Evolutionary conservation across 2,329 filamentous ascomycete genomes (phyloP).

Genomic region (Ophiostoma sp.): DNA sequence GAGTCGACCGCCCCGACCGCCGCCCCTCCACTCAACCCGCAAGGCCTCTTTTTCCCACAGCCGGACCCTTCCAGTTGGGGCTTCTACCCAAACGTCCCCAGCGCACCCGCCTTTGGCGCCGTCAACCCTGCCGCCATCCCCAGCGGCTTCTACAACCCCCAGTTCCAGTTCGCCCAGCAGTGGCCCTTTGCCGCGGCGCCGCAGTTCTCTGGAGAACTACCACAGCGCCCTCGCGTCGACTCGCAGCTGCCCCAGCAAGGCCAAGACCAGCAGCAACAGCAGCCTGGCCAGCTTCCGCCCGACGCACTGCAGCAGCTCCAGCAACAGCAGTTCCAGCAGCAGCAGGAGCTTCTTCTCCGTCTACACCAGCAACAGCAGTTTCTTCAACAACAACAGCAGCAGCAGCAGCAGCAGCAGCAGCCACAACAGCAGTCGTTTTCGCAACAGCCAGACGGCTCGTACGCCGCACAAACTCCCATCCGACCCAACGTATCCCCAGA

Average conservation of each 20-base stretch:
- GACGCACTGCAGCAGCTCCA: constrained; percentile 35
- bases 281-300: constrained; percentile 24
- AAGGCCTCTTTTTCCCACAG: constrained; percentile 21
- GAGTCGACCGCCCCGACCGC: constrained; percentile 13
- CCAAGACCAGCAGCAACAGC: constrained; percentile 29
- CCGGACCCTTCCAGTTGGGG: constrained; percentile 40
- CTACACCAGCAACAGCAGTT: constrained; percentile 17
- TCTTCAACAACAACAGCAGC: background rate
- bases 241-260: constrained; percentile 18
- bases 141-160: constrained; percentile 28
- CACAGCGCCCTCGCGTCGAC: constrained; percentile 34
- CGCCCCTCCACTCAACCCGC: constrained; percentile 9
- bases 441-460: background rate
- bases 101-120: constrained; percentile 39
- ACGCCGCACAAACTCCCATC: constrained; percentile 31
- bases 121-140: constrained; percentile 32
- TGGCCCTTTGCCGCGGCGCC: constrained; percentile 30
- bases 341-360: constrained; percentile 19
- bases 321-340: constrained; percentile 24
- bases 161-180: constrained; percentile 28
- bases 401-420: constrained; percentile 6
- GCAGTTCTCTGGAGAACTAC: constrained; percentile 33
- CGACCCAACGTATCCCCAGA: constrained; percentile 33
- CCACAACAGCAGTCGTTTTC: constrained; percentile 25
- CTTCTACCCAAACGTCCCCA: constrained; percentile 45